Evolutionary conservation across 23 red algal genomes (phyloP), one percentile per base, ranked within the genome.

Genomic region (Gracilaria domingensis): DNA sequence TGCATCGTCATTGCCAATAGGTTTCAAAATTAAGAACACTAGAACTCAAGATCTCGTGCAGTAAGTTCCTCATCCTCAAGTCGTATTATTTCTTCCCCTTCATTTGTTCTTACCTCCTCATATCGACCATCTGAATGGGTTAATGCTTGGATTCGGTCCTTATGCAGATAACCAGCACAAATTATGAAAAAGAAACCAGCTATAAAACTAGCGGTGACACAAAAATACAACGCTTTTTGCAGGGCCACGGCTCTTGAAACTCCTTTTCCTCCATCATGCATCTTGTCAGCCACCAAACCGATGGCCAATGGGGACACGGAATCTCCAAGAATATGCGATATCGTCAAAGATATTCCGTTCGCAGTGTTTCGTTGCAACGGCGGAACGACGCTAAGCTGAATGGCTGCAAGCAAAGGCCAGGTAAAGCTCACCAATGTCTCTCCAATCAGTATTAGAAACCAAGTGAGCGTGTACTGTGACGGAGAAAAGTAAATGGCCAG

Each of bases 101-200:
- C 82, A 23, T 65, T 47, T 21, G 69, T 60, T 12, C 75, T 80
- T 3, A 93, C 69, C 37, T 86, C 81, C 58, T 80, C 47, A 48
- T 93, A 93, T 56, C 90, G 80, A 64, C 81, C 66, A 26, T 80
- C 82, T 18, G 82, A 35, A 77, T 79, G 54, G 14, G 87, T 40
- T 35, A 90, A 39, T 14, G 90, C 90, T 25, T 66, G 33, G 42
- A 67, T 61, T 47, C 90, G 80, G 71, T 93, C 90, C 28, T 65
- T 80, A 25, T 85, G 81, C 33, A 93, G 66, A 38, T 85, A 64
- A 20, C 60, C 58, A 20, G 86, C 86, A 78, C 78, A 58, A 18
- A 95, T 62, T 47, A 91, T 75, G 88, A 96, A 96, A 70, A 91
- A 96, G 54, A 96, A 81, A n/a, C 78, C 86, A 14, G 75, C 94